These are phyloP conservation scores for Incumbomyces delicatus DNA, from an alignment of 2,329 filamentous ascomycete genomes.

Conservation along the genomic window DNA sequence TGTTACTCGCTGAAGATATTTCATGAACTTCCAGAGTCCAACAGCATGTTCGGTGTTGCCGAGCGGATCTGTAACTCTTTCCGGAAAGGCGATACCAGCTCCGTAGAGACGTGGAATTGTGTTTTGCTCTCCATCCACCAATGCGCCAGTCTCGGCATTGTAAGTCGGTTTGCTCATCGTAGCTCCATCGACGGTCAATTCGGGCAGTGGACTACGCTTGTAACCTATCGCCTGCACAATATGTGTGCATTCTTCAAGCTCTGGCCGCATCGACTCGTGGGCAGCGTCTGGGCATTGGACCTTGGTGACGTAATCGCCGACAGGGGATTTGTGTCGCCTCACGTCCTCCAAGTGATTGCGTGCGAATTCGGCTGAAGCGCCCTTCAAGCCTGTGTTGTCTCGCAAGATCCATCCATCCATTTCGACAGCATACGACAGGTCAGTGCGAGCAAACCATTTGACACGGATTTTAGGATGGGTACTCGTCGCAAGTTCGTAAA, in stretches of 20 bases:
- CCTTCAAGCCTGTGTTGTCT: slow-evolving; percentile 58
- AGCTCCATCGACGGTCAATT: slow-evolving; percentile 30
- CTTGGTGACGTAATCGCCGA: slow-evolving; percentile 33
- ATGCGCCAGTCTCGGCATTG: slow-evolving; percentile 34
- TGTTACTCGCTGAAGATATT: slow-evolving; percentile 46
- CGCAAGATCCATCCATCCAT: slow-evolving; percentile 55
- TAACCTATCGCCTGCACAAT: slow-evolving; percentile 54
- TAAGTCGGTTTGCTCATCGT: slow-evolving; percentile 24
- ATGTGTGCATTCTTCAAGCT: slow-evolving; percentile 43
- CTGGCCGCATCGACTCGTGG: slow-evolving; percentile 38
- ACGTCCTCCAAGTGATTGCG: slow-evolving; percentile 48
- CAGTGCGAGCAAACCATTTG: slow-evolving; percentile 54
- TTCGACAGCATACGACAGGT: slow-evolving; percentile 48
- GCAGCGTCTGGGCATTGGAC: slow-evolving; percentile 21
- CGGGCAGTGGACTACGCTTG: slow-evolving; percentile 40
- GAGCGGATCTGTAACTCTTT: slow-evolving; percentile 49
- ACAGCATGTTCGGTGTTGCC: slow-evolving; percentile 55
- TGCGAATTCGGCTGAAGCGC: slow-evolving; percentile 51
- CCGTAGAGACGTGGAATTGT: slow-evolving; percentile 44
- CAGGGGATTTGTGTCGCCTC: slow-evolving; percentile 35
- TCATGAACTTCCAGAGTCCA: slow-evolving; percentile 59
- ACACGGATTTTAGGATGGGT: slow-evolving; percentile 46
- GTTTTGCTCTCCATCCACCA: slow-evolving; percentile 34
- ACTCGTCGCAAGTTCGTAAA: slow-evolving; percentile 43
- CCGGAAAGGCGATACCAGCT: slow-evolving; percentile 55